Evolutionary conservation across 345 rosid genomes (phyloP).

Genomic region (Garcia nutans): DNA sequence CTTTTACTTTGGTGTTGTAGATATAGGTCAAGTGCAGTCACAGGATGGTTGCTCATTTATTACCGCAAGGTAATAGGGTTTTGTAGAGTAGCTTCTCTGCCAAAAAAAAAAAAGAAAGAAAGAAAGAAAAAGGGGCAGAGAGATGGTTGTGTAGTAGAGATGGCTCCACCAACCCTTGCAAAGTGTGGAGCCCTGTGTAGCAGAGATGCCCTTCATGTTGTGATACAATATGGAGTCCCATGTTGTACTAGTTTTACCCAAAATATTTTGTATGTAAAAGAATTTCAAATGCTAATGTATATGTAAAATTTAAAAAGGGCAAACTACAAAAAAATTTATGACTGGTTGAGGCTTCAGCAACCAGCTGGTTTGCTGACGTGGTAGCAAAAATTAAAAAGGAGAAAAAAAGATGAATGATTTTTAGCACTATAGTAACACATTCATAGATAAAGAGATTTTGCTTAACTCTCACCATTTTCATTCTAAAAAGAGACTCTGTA

Average conservation of each 20-base stretch:
- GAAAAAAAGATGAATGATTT: no score
- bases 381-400: no score
- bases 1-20: neutral
- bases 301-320: neutral
- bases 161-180: neutral
- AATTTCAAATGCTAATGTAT: constrained; percentile 1
- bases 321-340: neutral
- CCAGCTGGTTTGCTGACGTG: no score
- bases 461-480: no score
- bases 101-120: no score
- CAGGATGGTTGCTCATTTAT: no score
- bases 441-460: no score
- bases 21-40: neutral
- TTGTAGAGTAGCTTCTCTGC: no score
- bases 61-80: neutral
- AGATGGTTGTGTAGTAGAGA: neutral
- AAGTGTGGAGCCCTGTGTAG: neutral
- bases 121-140: neutral
- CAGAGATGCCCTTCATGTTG: neutral
- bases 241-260: neutral
- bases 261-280: neutral
- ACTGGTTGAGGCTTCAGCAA: no score
- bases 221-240: neutral
- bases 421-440: no score
- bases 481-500: no score